Evolutionary conservation across 2,329 filamentous ascomycete genomes (phyloP).

Genomic region (Aureobasidium sp.): DNA sequence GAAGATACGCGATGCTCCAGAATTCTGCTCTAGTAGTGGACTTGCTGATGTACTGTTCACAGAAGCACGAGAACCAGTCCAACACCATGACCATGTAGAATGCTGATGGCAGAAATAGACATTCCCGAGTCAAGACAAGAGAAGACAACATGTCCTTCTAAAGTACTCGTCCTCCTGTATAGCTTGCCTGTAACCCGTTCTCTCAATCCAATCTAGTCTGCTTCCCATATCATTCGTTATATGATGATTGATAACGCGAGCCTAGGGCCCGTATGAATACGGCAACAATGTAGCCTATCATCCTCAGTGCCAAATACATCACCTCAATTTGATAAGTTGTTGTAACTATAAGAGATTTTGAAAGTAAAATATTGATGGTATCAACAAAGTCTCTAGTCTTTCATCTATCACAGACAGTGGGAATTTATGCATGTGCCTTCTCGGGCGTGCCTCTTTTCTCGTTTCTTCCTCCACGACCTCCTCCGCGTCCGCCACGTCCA

Average conservation of each 20-base stretch:
- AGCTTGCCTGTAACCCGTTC: neutral
- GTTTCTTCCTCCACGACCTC: slow-evolving; percentile 23
- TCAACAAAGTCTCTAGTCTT: neutral
- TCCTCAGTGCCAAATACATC: neutral
- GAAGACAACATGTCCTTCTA: neutral
- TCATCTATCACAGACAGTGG: neutral
- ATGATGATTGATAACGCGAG: neutral
- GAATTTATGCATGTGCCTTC: neutral
- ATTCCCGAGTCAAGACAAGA: neutral
- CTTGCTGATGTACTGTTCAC: neutral
- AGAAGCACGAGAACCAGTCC: neutral
- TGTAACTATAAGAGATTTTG: neutral
- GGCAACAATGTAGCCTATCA: neutral
- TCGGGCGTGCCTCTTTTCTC: slow-evolving; percentile 12
- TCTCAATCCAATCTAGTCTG: neutral
- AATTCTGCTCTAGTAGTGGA: neutral
- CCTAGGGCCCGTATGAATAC: neutral
- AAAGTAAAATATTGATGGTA: neutral
- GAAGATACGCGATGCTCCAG: neutral
- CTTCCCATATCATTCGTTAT: neutral
- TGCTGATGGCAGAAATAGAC: neutral
- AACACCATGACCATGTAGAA: neutral
- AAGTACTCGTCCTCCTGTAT: neutral
- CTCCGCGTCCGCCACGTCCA: slow-evolving; percentile 25
- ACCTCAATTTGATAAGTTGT: neutral